Evolutionary conservation across 108 stramenopile species (phyloP).

Genomic region (Cyclostephanos invisitatus): DNA sequence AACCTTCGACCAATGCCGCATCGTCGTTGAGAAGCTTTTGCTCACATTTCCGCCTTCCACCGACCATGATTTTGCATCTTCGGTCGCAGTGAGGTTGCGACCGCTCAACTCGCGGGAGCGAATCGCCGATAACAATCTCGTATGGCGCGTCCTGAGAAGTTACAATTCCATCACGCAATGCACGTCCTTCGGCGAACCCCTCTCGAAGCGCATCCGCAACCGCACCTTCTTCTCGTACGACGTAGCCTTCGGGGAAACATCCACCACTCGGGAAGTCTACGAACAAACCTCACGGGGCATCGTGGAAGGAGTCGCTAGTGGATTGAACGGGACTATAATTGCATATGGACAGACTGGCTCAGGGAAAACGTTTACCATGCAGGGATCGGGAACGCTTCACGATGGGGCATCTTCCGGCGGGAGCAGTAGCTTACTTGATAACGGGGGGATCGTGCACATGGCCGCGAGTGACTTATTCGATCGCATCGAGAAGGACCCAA

Average conservation of each 20-base stretch:
- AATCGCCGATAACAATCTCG: constrained; percentile 33
- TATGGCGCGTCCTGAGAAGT: constrained; percentile 85
- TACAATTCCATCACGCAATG: constrained; percentile 78
- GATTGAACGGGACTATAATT: constrained; percentile 97
- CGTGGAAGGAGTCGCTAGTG: constrained; percentile 82
- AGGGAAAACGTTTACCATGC: constrained; percentile 95
- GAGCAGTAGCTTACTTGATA: constrained; percentile 12
- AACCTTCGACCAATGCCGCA: background rate
- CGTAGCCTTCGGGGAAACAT: constrained; percentile 83
- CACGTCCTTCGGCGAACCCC: constrained; percentile 67
- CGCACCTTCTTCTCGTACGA: constrained; percentile 94
- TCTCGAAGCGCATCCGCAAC: constrained; percentile 63
- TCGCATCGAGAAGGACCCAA: constrained; percentile 59
- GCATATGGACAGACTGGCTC: constrained; percentile 93
- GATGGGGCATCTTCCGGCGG: constrained; percentile 45
- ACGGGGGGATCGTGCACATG: constrained; percentile 82
- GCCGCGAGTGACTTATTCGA: constrained; percentile 82
- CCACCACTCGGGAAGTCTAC: constrained; percentile 86
- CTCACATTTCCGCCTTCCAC: too few species aligned
- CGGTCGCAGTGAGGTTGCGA: constrained; percentile 94
- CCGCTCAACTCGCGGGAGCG: constrained; percentile 83
- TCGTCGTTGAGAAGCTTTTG: background rate
- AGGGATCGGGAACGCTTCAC: constrained; percentile 77
- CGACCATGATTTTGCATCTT: constrained; percentile 3
- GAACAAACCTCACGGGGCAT: constrained; percentile 84